phyloP scores from a whole-genome alignment of 2,329 filamentous ascomycete genomes.

The Arthrobotrys sinensis region DNA sequence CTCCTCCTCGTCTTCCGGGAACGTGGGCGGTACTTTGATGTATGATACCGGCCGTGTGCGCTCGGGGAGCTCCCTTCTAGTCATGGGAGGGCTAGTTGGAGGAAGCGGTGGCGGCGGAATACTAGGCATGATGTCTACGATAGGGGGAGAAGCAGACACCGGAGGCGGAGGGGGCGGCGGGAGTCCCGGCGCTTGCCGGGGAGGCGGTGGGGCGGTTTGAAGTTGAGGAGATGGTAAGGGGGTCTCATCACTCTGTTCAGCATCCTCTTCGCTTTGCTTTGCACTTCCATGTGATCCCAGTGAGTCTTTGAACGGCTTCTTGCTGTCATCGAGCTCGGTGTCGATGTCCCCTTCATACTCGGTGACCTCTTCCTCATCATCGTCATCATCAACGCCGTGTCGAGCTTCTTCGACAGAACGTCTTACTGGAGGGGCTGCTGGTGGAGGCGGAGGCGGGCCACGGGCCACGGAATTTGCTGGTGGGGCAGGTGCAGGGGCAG shows the following conservation, averaged over 20 bases:
- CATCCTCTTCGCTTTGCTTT: constrained; percentile 35
- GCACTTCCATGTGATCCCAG: constrained; percentile 74
- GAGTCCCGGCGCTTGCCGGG: constrained; percentile 72
- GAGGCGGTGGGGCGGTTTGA: constrained; percentile 60
- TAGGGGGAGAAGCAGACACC: constrained; percentile 8
- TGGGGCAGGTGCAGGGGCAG: constrained; percentile 42
- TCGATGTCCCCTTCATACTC: constrained; percentile 99
- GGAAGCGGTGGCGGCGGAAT: constrained; percentile 78
- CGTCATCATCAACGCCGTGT: constrained; percentile 70
- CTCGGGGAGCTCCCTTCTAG: constrained; percentile 31
- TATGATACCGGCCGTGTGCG: constrained; percentile 44
- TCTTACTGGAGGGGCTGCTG: constrained; percentile 73
- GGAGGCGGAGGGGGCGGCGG: constrained; percentile 77
- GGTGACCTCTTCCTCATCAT: constrained; percentile 84
- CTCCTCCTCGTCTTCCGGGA: constrained; percentile 38
- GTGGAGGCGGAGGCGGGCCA: constrained; percentile 78
- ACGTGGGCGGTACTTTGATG: constrained; percentile 38
- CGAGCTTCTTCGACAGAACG: constrained; percentile 63
- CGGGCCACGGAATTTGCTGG: constrained; percentile 67
- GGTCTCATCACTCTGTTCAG: constrained; percentile 63
- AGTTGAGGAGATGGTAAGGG: constrained; percentile 63
- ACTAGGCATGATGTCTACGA: constrained; percentile 66
- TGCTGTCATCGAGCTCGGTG: constrained; percentile 89
- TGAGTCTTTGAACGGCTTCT: constrained; percentile 93
- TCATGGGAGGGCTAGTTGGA: constrained; percentile 67